A percentile compares a stretch with the other conserved stretches of the same genome.
These are phyloP conservation scores for Penicillium nucicola DNA, from an alignment of 495 filamentous ascomycete species.

Conservation along the genomic window DNA sequence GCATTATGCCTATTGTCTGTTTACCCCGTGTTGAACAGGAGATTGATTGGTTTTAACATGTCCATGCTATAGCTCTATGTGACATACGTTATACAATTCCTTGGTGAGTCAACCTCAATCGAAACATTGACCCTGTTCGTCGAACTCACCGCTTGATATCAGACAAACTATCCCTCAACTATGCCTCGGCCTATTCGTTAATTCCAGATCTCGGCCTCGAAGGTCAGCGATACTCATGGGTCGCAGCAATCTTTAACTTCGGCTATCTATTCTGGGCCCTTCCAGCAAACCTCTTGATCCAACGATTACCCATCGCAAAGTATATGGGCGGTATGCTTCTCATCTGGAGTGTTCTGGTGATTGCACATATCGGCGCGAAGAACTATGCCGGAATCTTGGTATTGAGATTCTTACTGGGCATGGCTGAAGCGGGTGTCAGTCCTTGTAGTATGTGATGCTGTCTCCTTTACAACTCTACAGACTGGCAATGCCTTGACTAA, in stretches of 20 bases:
- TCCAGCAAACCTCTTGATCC: slow-evolving; percentile 52
- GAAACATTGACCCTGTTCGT: neutral
- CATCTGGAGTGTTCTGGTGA: slow-evolving; percentile 54
- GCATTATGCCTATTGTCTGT: slow-evolving; percentile 33
- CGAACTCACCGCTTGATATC: neutral
- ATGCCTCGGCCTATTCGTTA: slow-evolving; percentile 38
- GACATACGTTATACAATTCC: slow-evolving; percentile 37
- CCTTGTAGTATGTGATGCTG: slow-evolving; percentile 31
- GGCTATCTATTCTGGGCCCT: slow-evolving; percentile 51
- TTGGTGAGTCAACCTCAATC: slow-evolving; percentile 16
- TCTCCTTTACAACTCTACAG: neutral
- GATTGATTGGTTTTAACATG: neutral
- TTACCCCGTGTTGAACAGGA: neutral
- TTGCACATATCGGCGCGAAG: slow-evolving; percentile 54
- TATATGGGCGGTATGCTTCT: slow-evolving; percentile 59
- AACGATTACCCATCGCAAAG: slow-evolving; percentile 53
- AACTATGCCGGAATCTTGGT: slow-evolving; percentile 55
- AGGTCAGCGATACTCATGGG: slow-evolving; percentile 55
- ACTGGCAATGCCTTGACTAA: neutral
- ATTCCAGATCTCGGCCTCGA: slow-evolving; percentile 41
- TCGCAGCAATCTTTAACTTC: slow-evolving; percentile 50
- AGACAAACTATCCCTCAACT: slow-evolving; percentile 40
- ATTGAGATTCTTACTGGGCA: slow-evolving; percentile 60
- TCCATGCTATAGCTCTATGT: slow-evolving; percentile 26
- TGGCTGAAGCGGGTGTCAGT: slow-evolving; percentile 62